A percentile compares a stretch with the other conserved stretches of the same genome.
Evolutionary conservation across 2,329 filamentous ascomycete species (phyloP).

Genomic region (Verticillium nonalfalfae): DNA sequence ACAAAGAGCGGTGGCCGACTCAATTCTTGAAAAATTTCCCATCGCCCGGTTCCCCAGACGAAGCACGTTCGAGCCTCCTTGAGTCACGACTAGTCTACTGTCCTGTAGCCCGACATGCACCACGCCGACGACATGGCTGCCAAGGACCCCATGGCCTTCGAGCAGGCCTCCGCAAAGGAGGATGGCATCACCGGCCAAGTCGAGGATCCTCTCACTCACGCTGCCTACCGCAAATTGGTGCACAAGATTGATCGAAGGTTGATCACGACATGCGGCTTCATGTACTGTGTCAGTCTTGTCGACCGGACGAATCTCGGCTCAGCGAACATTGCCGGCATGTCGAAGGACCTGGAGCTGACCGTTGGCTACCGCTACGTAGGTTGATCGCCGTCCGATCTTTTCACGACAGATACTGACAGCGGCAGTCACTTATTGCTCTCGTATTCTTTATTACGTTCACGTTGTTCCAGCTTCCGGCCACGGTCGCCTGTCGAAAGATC

Average conservation of each 20-base stretch:
- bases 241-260: conserved; percentile 2
- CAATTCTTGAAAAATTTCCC: neutral
- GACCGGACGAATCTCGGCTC: conserved; percentile 11
- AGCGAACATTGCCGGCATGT: conserved; percentile 13
- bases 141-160: neutral
- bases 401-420: neutral
- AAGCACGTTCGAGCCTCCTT: neutral
- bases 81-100: neutral
- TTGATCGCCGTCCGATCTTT: neutral
- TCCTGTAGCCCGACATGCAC: neutral
- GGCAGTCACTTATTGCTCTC: conserved; percentile 4
- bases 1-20: neutral
- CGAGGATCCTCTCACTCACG: neutral
- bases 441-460: conserved; percentile 14
- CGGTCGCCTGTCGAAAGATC: conserved; percentile 12
- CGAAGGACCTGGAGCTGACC: conserved; percentile 4
- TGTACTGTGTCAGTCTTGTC: conserved; percentile 15
- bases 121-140: neutral
- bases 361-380: conserved; percentile 11
- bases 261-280: conserved; percentile 1
- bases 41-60: neutral
- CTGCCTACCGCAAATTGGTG: conserved; percentile 1
- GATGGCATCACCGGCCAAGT: neutral
- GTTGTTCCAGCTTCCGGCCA: conserved; percentile 12
- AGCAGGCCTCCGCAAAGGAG: neutral